A percentile compares a stretch with the other conserved stretches of the same genome.
Evolutionary conservation across 768 basidiomycete species (phyloP).

Genomic region (Cyclocybe cylindracea): DNA sequence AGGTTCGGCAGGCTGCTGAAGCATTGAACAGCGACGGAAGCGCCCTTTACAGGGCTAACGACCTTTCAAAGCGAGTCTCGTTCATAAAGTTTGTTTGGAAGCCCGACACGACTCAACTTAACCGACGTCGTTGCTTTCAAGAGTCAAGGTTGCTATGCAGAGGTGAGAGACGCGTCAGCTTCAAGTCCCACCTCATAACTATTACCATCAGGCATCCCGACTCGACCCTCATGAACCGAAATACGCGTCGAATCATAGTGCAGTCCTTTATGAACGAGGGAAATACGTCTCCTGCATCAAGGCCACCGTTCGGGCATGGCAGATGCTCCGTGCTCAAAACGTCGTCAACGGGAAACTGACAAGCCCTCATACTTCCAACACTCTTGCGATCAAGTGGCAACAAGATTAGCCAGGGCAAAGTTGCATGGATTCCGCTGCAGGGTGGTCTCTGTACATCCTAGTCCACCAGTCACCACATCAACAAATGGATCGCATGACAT

Average conservation of each 20-base stretch:
- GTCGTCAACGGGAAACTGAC: background rate
- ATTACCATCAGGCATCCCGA: constrained; percentile 9
- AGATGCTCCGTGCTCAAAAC: constrained; percentile 2
- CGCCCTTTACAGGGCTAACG: no score
- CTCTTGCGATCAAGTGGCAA: constrained; percentile 15
- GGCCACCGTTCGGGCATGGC: constrained; percentile 8
- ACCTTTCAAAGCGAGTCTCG: no score
- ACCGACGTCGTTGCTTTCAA: no score
- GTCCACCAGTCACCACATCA: background rate
- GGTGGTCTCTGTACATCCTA: constrained; percentile 6
- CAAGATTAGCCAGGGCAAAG: constrained; percentile 15
- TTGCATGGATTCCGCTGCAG: constrained; percentile 4
- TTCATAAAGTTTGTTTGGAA: no score
- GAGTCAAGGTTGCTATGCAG: no score
- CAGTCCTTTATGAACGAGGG: constrained; percentile 20
- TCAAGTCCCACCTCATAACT: background rate
- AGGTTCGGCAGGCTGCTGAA: no score
- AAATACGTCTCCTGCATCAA: constrained; percentile 13
- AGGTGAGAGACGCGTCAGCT: no score
- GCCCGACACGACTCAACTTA: no score
- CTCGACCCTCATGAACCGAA: constrained; percentile 16
- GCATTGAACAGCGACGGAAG: no score
- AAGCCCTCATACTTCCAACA: background rate
- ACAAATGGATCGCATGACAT: background rate
- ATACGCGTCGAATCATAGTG: constrained; percentile 23